Percentiles rank a stretch among this genome's conserved stretches.
Evolutionary conservation across 768 basidiomycete species (phyloP).

Genomic region (Panaeolus cyanescens): DNA sequence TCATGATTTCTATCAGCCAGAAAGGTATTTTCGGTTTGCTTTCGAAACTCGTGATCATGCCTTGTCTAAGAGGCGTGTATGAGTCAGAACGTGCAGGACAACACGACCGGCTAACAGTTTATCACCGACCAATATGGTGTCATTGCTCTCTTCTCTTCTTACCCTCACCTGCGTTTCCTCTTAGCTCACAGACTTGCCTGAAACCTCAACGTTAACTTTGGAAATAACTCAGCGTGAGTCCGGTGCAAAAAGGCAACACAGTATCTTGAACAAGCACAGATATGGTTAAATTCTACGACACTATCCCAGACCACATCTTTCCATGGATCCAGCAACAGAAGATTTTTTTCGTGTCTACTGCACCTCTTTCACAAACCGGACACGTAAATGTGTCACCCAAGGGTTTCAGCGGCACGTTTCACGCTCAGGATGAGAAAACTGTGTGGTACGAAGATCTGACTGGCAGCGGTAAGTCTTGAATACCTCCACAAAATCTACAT

Average conservation of each 20-base stretch:
- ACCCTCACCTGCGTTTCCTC: not conserved
- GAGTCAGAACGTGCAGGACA: not conserved
- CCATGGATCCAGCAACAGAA: slow-evolving; percentile 58
- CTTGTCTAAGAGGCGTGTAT: not conserved
- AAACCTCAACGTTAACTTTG: not conserved
- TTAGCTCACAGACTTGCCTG: not conserved
- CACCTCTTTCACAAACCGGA: slow-evolving; percentile 55
- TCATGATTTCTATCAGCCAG: too few species aligned
- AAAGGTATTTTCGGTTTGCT: not conserved
- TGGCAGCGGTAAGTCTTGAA: slow-evolving; percentile 53
- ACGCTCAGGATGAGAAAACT: slow-evolving; percentile 44
- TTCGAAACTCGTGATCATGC: not conserved
- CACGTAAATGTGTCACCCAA: slow-evolving; percentile 70
- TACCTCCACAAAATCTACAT: not conserved
- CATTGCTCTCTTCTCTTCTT: not conserved
- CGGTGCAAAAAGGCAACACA: too few species aligned
- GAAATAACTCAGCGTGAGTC: too few species aligned
- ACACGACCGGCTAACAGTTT: not conserved
- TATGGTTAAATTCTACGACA: slow-evolving; percentile 60
- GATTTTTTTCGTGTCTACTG: slow-evolving; percentile 65
- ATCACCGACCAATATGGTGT: not conserved
- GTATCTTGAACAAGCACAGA: too few species aligned
- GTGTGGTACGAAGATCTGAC: slow-evolving; percentile 73
- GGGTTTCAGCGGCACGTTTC: slow-evolving; percentile 51
- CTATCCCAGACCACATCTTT: slow-evolving; percentile 49